These are phyloP conservation scores for Dentipellis fragilis DNA, from an alignment of 768 basidiomycete genomes.

Conservation along the genomic window DNA sequence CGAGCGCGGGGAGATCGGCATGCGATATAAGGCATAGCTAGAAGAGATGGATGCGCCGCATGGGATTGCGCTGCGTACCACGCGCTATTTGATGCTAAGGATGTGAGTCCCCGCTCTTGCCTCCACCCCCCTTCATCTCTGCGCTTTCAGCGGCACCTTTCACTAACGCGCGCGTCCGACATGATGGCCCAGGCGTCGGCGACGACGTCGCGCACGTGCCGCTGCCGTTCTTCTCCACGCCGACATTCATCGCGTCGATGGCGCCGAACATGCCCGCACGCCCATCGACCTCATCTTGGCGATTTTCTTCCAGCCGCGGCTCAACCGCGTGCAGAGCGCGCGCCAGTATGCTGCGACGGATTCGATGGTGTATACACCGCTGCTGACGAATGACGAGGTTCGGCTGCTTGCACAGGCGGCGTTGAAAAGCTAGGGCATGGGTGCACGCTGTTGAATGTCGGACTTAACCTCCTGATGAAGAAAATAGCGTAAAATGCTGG, in stretches of 20 bases:
- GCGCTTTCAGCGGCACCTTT: no score
- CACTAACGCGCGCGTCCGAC: not conserved
- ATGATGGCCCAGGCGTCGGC: slow-evolving; percentile 66
- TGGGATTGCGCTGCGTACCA: slow-evolving; percentile 29
- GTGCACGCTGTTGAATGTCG: no score
- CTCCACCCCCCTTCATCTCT: not conserved
- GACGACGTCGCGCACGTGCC: slow-evolving; percentile 64
- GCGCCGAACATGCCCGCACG: slow-evolving; percentile 39
- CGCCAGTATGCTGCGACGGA: slow-evolving; percentile 43
- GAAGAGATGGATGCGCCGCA: slow-evolving; percentile 38
- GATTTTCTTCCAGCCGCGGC: slow-evolving; percentile 48
- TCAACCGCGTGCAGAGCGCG: slow-evolving; percentile 45
- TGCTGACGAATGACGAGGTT: slow-evolving; percentile 40
- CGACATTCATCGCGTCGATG: slow-evolving; percentile 49
- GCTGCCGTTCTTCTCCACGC: slow-evolving; percentile 41
- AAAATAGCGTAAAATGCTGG: no score
- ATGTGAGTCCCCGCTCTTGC: slow-evolving; percentile 36
- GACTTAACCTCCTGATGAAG: no score
- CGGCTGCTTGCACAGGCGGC: slow-evolving; percentile 43
- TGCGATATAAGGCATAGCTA: slow-evolving; percentile 45
- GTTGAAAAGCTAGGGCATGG: slow-evolving; percentile 23
- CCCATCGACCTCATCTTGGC: slow-evolving; percentile 69
- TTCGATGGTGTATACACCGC: slow-evolving; percentile 41
- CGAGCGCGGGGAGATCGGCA: slow-evolving; percentile 39
- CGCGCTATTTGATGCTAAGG: slow-evolving; percentile 46